phyloP scores from a whole-genome alignment of 2,329 filamentous ascomycete genomes.

The Hortaea sp. region DNA sequence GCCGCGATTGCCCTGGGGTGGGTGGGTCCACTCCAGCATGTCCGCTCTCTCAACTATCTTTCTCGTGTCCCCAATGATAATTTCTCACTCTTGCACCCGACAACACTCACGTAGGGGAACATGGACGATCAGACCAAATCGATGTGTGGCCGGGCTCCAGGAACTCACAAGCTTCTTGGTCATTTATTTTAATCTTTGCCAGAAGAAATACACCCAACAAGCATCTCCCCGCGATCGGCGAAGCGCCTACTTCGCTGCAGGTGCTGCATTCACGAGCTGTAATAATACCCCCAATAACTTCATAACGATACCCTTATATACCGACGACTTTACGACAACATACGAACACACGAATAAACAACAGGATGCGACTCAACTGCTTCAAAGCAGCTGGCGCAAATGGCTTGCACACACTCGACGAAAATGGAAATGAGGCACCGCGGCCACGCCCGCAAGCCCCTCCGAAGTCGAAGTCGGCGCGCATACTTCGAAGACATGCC shows the following conservation, averaged over 20 bases:
- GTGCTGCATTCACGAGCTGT: too few relatives aligned
- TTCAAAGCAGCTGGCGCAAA: constrained; percentile 10
- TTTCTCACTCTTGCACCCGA: neutral
- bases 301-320: too few relatives aligned
- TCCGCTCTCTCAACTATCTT: too few relatives aligned
- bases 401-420: neutral
- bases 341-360: neutral
- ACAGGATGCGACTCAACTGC: constrained; percentile 19
- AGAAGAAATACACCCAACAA: neutral
- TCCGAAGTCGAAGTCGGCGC: constrained; percentile 3
- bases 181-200: neutral
- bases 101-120: neutral
- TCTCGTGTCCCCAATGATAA: too few relatives aligned
- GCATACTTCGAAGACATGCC: constrained; percentile 12
- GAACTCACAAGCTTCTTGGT: constrained; percentile 14
- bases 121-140: constrained; percentile 17
- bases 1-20: too few relatives aligned
- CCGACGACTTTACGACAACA: neutral
- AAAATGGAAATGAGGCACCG: constrained; percentile 6
- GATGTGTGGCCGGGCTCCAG: constrained; percentile 17
- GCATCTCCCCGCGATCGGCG: neutral
- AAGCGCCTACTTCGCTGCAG: too few relatives aligned
- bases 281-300: too few relatives aligned
- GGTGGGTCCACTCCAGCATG: too few relatives aligned
- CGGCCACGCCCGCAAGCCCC: constrained; percentile 4